Evolutionary conservation across 768 basidiomycete species (phyloP).

Genomic region (Sarcodon aspratus): DNA sequence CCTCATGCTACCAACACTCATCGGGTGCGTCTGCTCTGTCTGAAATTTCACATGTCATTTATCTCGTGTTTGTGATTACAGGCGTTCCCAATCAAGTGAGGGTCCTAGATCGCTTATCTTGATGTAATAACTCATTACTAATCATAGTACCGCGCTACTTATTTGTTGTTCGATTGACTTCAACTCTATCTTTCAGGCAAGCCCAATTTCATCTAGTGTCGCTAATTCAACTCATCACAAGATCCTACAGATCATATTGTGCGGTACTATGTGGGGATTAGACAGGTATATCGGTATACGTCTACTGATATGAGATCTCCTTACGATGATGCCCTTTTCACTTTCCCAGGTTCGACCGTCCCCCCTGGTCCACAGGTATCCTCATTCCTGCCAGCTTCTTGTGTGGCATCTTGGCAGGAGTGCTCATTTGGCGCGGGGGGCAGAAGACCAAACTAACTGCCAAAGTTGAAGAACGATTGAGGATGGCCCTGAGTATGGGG

Average conservation of each 20-base stretch:
- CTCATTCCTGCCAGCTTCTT: constrained; percentile 68
- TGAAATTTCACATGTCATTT: constrained; percentile 2
- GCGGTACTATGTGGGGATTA: constrained; percentile 74
- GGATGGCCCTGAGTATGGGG: constrained; percentile 29
- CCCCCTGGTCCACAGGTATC: constrained; percentile 54
- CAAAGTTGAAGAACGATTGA: constrained; percentile 50
- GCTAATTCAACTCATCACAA: constrained; percentile 1
- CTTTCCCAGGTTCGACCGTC: constrained; percentile 37
- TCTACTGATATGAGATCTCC: background rate
- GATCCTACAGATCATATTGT: constrained; percentile 23
- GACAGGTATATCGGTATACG: constrained; percentile 33
- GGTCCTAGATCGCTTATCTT: background rate
- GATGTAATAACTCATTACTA: background rate
- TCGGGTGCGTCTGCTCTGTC: constrained; percentile 28
- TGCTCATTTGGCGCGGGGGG: constrained; percentile 68
- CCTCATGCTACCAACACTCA: constrained; percentile 80
- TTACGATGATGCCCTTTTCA: background rate
- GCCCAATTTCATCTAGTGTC: constrained; percentile 2
- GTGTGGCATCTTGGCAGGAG: constrained; percentile 62
- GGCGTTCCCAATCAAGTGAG: constrained; percentile 64
- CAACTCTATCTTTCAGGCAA: constrained; percentile 74
- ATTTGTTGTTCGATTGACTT: constrained; percentile 66
- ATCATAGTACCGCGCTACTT: constrained; percentile 48
- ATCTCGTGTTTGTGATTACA: constrained; percentile 25
- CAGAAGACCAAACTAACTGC: constrained; percentile 56